Percentiles rank a stretch among this genome's conserved stretches.
phyloP scores from a whole-genome alignment of 2,329 filamentous ascomycete genomes.

The Plectosphaerella plurivora region DNA sequence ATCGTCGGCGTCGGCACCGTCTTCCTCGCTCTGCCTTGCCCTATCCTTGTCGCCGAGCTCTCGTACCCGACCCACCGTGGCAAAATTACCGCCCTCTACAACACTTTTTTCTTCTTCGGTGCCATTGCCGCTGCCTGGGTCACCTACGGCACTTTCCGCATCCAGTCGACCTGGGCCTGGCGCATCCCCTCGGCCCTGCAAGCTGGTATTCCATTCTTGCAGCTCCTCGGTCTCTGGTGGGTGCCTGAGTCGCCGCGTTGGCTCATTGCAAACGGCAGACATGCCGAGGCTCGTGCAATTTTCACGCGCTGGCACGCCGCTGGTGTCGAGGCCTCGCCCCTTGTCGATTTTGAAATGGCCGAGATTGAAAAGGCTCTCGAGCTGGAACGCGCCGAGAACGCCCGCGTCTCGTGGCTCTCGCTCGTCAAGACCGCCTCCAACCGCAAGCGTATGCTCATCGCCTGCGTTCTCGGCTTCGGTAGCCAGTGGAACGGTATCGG shows the following conservation, averaged over 20 bases:
- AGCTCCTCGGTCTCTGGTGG: conserved; percentile 5
- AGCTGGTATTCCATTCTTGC: conserved; percentile 32
- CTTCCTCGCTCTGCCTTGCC: conserved; percentile 22
- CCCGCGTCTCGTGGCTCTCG: conserved; percentile 16
- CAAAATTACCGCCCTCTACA: conserved; percentile 35
- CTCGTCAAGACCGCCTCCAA: conserved; percentile 22
- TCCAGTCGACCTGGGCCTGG: conserved; percentile 24
- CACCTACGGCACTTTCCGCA: conserved; percentile 23
- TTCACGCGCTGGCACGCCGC: conserved; percentile 47
- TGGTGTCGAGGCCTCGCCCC: conserved; percentile 36
- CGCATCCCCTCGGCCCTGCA: conserved; percentile 20
- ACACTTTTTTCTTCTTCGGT: conserved; percentile 36
- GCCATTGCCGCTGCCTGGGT: conserved; percentile 22
- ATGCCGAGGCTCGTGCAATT: conserved; percentile 45
- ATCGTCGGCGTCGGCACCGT: conserved; percentile 26
- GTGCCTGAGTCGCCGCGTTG: conserved; percentile 59
- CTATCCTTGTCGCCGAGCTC: conserved; percentile 28
- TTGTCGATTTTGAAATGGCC: conserved; percentile 31
- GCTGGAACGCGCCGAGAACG: conserved; percentile 46
- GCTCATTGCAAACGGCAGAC: conserved; percentile 51
- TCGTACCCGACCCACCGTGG: conserved; percentile 29
- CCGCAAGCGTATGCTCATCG: conserved; percentile 19
- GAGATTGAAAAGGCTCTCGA: conserved; percentile 35
- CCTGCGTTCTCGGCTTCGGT: conserved; percentile 17
- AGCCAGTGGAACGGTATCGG: conserved; percentile 22